These are phyloP conservation scores for Danielia reshetovae DNA, from an alignment of 805 yeast genomes.

Conservation along the genomic window DNA sequence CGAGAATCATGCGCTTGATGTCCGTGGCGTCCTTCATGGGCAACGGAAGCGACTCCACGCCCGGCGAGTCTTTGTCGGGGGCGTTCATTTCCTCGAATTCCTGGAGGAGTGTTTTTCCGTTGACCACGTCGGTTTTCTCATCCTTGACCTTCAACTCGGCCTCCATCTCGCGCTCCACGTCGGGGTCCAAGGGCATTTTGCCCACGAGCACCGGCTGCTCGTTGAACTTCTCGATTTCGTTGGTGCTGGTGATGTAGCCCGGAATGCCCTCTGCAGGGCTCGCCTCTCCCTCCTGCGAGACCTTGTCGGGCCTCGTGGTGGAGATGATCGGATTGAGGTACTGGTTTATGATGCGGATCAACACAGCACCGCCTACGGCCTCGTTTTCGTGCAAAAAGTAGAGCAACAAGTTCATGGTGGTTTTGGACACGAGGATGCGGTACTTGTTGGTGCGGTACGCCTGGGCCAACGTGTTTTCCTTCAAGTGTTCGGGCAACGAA, in stretches of 20 bases:
- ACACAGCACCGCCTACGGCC: conserved; percentile 83
- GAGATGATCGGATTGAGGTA: conserved; percentile 56
- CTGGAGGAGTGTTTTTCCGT: conserved; percentile 50
- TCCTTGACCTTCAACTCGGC: conserved; percentile 80
- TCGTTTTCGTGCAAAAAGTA: conserved; percentile 91
- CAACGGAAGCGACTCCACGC: conserved; percentile 71
- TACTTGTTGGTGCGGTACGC: conserved; percentile 72
- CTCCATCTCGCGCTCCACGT: conserved; percentile 77
- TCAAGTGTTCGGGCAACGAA: conserved; percentile 73
- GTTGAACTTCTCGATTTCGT: conserved; percentile 59
- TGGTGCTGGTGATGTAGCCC: conserved; percentile 37
- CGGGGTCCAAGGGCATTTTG: conserved; percentile 80
- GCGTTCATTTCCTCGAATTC: conserved; percentile 60
- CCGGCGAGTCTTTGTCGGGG: conserved; percentile 63
- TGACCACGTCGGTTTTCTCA: conserved; percentile 38
- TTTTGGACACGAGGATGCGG: conserved; percentile 69
- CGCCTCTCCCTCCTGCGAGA: conserved; percentile 44
- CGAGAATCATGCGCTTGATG: conserved; percentile 70
- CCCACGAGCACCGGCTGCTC: conserved; percentile 77
- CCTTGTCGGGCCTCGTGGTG: conserved; percentile 35
- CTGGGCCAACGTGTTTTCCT: conserved; percentile 77
- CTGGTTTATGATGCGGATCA: conserved; percentile 83
- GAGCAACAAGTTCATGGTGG: conserved; percentile 77
- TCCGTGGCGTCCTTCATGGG: conserved; percentile 82
- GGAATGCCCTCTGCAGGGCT: conserved; percentile 51